These are phyloP conservation scores for Colletotrichum scovillei DNA, from an alignment of 2,329 filamentous ascomycete species.

Conservation along the genomic window DNA sequence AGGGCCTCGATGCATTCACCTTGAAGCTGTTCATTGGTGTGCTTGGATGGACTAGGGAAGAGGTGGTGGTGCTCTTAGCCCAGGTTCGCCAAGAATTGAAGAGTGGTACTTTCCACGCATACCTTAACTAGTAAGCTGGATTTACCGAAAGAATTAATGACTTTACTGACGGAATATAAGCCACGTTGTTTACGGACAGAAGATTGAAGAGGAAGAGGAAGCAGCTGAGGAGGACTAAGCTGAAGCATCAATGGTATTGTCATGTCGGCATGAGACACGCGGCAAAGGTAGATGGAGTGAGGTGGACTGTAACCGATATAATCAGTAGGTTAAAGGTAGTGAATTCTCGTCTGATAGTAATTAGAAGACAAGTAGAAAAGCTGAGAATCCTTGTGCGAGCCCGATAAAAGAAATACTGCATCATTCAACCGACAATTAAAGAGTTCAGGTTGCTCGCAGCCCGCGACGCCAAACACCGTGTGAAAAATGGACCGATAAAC, in stretches of 20 bases:
- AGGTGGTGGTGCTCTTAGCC: slow-evolving; percentile 43
- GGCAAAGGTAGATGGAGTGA: background rate
- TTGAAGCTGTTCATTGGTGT: slow-evolving; percentile 45
- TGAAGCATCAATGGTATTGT: background rate
- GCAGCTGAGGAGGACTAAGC: background rate
- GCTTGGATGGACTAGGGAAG: slow-evolving; percentile 42
- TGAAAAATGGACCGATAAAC: background rate
- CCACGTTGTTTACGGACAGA: slow-evolving; percentile 37
- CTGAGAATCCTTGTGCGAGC: background rate
- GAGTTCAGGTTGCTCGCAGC: too few relatives aligned
- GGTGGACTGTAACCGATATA: background rate
- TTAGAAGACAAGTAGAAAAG: background rate
- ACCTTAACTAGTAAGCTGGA: background rate
- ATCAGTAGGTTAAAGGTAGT: background rate
- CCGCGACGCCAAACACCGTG: background rate
- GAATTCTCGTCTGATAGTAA: background rate
- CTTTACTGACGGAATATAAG: too few relatives aligned
- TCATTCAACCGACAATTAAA: too few relatives aligned
- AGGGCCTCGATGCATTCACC: slow-evolving; percentile 41
- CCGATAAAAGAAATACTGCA: background rate
- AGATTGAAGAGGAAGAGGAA: background rate
- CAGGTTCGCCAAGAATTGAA: slow-evolving; percentile 44
- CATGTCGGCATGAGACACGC: too few relatives aligned
- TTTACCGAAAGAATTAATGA: background rate
- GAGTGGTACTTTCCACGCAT: slow-evolving; percentile 40